Evolutionary conservation across 805 yeast species (phyloP).

Genomic region (Schwanniomyces vanrijiae): DNA sequence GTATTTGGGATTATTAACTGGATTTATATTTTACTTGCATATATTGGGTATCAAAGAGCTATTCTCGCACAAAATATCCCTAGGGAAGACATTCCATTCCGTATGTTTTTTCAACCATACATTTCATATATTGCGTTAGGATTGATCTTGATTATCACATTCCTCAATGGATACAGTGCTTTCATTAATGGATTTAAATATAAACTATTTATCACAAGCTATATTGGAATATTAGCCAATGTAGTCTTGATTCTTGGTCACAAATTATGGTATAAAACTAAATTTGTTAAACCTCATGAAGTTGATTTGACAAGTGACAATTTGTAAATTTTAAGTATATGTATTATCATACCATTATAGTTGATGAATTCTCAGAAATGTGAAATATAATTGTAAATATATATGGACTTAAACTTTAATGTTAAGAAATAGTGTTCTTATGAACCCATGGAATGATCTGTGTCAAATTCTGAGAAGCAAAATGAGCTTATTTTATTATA

Average conservation of each 20-base stretch:
- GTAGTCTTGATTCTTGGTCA: constrained; percentile 6
- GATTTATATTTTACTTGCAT: constrained; percentile 13
- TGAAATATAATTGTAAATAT: too few relatives aligned
- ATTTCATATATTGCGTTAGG: constrained; percentile 10
- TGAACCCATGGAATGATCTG: too few relatives aligned
- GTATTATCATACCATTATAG: too few relatives aligned
- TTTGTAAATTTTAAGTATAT: too few relatives aligned
- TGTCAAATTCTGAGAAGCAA: too few relatives aligned
- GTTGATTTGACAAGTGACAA: constrained; percentile 3
- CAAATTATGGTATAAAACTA: constrained; percentile 7
- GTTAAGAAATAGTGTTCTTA: too few relatives aligned
- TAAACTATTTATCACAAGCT: constrained; percentile 12
- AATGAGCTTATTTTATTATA: too few relatives aligned
- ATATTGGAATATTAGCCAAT: constrained; percentile 11
- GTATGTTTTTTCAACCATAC: constrained; percentile 17
- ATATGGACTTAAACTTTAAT: too few relatives aligned
- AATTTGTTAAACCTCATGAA: constrained; percentile 4
- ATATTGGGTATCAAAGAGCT: constrained; percentile 10
- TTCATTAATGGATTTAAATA: constrained; percentile 11
- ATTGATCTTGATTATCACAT: constrained; percentile 9
- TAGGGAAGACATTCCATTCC: constrained; percentile 12
- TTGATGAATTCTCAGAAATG: too few relatives aligned
- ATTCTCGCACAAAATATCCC: constrained; percentile 11
- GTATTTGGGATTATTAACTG: constrained; percentile 17
- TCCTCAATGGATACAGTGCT: constrained; percentile 16